These are phyloP conservation scores for Fusarium citri DNA, from an alignment of 2,329 filamentous ascomycete genomes.

Conservation along the genomic window DNA sequence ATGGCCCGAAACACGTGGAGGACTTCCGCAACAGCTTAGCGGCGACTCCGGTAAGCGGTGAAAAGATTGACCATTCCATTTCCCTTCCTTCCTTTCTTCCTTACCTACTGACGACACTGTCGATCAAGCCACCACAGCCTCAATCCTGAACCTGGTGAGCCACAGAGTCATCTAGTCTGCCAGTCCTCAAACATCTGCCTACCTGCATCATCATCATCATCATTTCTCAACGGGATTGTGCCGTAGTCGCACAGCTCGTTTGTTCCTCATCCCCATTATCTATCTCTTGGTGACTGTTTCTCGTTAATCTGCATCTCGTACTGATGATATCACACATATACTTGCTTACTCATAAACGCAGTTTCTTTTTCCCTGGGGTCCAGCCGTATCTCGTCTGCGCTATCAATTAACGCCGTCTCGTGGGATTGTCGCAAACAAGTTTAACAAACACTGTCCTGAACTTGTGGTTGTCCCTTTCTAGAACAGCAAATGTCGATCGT, in stretches of 20 bases:
- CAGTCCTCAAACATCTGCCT: background rate
- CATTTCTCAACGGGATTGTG: constrained; percentile 1
- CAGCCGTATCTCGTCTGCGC: background rate
- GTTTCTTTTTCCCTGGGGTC: background rate
- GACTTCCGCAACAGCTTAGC: constrained; percentile 46
- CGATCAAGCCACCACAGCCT: constrained; percentile 33
- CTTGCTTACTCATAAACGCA: background rate
- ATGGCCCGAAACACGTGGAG: constrained; percentile 45
- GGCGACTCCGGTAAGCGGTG: constrained; percentile 41
- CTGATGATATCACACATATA: background rate
- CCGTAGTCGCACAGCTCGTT: constrained; percentile 11
- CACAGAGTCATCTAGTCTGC: constrained; percentile 20
- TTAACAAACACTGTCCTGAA: background rate
- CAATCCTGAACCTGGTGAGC: constrained; percentile 37
- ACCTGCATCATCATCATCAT: constrained; percentile 12
- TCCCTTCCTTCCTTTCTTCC: background rate
- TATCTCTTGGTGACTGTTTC: constrained; percentile 3
- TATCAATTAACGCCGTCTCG: background rate
- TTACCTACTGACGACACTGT: background rate
- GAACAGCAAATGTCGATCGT: background rate
- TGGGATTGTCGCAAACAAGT: background rate
- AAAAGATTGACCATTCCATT: constrained; percentile 42
- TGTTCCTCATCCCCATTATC: constrained; percentile 8
- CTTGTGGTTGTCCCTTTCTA: background rate
- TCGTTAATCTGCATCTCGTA: constrained; percentile 10